These are phyloP conservation scores for Astrephomene gubernaculifera DNA, from an alignment of 139 green algal species.

Conservation along the genomic window DNA sequence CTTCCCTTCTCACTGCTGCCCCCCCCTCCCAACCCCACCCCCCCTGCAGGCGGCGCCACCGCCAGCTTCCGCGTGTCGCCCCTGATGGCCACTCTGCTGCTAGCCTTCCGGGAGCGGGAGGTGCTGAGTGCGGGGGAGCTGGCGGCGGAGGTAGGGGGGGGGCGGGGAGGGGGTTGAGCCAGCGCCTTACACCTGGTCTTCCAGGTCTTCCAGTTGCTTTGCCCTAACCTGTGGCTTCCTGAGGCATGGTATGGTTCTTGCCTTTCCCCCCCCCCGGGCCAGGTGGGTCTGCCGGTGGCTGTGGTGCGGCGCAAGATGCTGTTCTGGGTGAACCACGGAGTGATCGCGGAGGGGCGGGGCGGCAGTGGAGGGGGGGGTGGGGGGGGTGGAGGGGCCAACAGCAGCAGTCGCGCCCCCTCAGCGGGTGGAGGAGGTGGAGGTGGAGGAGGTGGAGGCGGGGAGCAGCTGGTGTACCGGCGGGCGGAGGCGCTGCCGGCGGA, in stretches of 20 bases:
- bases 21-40: background rate
- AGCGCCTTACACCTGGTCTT: background rate
- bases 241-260: too few species aligned
- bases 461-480: slow-evolving; percentile 54
- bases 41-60: slow-evolving; percentile 14
- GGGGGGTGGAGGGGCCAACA: background rate
- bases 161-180: background rate
- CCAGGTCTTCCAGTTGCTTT: background rate
- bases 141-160: slow-evolving; percentile 26
- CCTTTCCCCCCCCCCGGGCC: background rate
- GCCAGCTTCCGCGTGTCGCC: slow-evolving; percentile 70
- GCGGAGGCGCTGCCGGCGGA: slow-evolving; percentile 33
- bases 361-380: background rate
- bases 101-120: slow-evolving; percentile 77
- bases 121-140: slow-evolving; percentile 37
- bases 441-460: background rate
- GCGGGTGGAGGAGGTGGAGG: background rate
- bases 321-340: slow-evolving; percentile 93
- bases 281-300: slow-evolving; percentile 64
- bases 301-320: slow-evolving; percentile 73
- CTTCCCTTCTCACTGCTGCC: background rate
- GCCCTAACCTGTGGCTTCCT: too few species aligned
- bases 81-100: slow-evolving; percentile 83
- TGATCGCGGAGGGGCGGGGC: slow-evolving; percentile 67
- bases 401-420: background rate